Base-by-base conservation (phyloP, 768 basidiomycete genomes). In the Mrakia gelida region DNA sequence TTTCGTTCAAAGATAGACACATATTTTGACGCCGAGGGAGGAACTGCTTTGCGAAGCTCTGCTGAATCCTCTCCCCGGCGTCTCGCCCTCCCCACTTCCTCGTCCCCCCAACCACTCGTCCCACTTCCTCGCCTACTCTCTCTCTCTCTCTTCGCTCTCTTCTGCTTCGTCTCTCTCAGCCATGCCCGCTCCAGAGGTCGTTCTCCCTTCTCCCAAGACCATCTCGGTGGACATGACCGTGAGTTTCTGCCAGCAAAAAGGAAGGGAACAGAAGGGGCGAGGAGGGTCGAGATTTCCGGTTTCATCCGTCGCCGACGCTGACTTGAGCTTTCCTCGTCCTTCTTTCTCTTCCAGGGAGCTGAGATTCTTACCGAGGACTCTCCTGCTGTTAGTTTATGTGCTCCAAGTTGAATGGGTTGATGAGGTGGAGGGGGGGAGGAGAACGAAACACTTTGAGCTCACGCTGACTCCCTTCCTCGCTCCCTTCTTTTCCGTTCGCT, bases 341-440 rank as follows among this genome's bases (percentile, higher is more conserved):
- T 45, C 3, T 45, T 38, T 26, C 23, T 5, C 1, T 21, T 32
- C 11, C 21, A 79, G 78, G 95, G 95, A 23, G 95, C 95, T 23
- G 88, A 96, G 78, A 97, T 98, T 80, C 87, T 98, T 54, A 90
- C 92, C 68, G 95, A 97, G 85, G 95, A 95, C 83, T 97, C 95
- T 5, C 93, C 93, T 52, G 93, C 95, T 88, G 95, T 95, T 82
- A 84, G 90, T 77, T 21, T 41, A 76, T 21, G 34, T 61, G 21
- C 32, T 26, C n/a, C n/a, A n/a, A n/a, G 41, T n/a, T 32, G 49
- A 18, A 41, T 13, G 34, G 43, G 59, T 26, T 30, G 59, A 11
- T 45, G 45, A 18, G 71, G 18, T 1, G 28, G 41, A 77, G n/a
- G 34, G 11, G 8, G 67, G 67, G 5, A 16, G 67, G 38, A 38